These are phyloP conservation scores for Ustilago lituana DNA, from an alignment of 1,284 basidiomycete genomes.

Conservation along the genomic window DNA sequence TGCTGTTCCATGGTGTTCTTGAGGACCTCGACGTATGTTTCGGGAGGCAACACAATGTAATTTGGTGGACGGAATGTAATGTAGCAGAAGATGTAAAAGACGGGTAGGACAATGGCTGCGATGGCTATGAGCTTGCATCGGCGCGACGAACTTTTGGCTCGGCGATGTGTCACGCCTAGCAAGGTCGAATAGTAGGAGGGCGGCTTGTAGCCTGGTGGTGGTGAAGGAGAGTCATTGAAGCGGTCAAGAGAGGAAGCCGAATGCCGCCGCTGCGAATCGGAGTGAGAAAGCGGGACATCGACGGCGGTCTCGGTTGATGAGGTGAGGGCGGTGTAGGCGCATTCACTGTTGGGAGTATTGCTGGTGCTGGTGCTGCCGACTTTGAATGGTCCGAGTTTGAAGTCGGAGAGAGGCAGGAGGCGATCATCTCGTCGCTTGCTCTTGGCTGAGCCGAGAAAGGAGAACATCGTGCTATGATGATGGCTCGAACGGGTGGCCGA, in stretches of 20 bases:
- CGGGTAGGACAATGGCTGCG: constrained; percentile 18
- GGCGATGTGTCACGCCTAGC: constrained; percentile 21
- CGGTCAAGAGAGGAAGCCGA: constrained; percentile 17
- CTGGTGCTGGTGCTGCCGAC: constrained; percentile 30
- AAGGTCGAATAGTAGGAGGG: constrained; percentile 36
- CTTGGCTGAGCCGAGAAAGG: constrained; percentile 16
- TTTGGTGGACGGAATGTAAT: constrained; percentile 44
- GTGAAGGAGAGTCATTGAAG: constrained; percentile 12
- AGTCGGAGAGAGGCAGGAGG: constrained; percentile 23
- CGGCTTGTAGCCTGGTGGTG: constrained; percentile 40
- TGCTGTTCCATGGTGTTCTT: constrained; percentile 31
- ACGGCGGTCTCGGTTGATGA: constrained; percentile 26
- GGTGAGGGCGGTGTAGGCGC: constrained; percentile 32
- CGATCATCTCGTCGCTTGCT: constrained; percentile 22
- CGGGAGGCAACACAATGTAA: constrained; percentile 43
- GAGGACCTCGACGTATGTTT: constrained; percentile 30
- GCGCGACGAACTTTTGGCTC: constrained; percentile 26
- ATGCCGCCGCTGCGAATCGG: constrained; percentile 6
- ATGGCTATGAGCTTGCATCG: constrained; percentile 27
- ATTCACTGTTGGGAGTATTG: constrained; percentile 33
- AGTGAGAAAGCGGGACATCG: constrained; percentile 13
- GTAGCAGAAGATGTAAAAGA: constrained; percentile 35
- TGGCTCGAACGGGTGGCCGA: too few relatives aligned
- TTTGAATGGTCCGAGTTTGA: constrained; percentile 34
- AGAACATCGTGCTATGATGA: constrained; percentile 34